Conservation (phyloP, 2,329 filamentous ascomycete species). For the Thyridium curvatum region DNA sequence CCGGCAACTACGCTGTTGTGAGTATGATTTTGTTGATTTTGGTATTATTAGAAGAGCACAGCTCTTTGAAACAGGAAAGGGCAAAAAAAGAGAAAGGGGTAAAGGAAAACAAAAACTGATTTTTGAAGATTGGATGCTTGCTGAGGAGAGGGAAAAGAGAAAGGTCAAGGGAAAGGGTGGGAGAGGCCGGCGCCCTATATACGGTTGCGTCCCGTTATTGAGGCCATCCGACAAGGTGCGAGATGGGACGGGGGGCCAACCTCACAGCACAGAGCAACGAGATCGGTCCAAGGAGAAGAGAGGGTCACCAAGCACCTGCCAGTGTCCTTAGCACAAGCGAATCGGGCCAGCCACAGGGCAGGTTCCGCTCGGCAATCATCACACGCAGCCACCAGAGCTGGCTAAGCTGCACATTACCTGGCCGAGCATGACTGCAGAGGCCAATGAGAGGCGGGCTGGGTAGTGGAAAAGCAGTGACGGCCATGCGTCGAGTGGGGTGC, state of each 20-base stretch:
- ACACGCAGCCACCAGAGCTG: neutral
- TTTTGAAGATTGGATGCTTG: constrained; percentile 55
- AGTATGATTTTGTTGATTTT: constrained; percentile 28
- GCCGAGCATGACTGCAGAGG: neutral
- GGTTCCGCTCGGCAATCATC: neutral
- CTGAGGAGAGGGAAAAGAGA: constrained; percentile 50
- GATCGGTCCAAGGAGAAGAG: constrained; percentile 16
- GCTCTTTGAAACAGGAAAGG: constrained; percentile 35
- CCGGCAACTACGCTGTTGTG: constrained; percentile 36
- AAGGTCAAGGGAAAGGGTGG: constrained; percentile 30
- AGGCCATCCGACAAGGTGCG: constrained; percentile 18
- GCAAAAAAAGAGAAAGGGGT: constrained; percentile 42
- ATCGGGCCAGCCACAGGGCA: neutral
- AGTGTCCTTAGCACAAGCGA: constrained; percentile 6
- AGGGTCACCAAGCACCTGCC: constrained; percentile 10
- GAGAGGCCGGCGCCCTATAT: constrained; percentile 32
- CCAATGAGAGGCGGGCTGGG: constrained; percentile 8
- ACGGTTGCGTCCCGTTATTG: constrained; percentile 25
- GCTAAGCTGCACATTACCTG: neutral
- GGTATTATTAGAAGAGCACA: constrained; percentile 24
- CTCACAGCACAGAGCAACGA: constrained; percentile 16
- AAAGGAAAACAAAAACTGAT: constrained; percentile 47
- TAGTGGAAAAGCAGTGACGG: neutral
- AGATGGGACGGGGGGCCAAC: constrained; percentile 16
- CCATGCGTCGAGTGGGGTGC: neutral